phyloP scores from a whole-genome alignment of 768 basidiomycete species.

The Boletus speciosus region DNA sequence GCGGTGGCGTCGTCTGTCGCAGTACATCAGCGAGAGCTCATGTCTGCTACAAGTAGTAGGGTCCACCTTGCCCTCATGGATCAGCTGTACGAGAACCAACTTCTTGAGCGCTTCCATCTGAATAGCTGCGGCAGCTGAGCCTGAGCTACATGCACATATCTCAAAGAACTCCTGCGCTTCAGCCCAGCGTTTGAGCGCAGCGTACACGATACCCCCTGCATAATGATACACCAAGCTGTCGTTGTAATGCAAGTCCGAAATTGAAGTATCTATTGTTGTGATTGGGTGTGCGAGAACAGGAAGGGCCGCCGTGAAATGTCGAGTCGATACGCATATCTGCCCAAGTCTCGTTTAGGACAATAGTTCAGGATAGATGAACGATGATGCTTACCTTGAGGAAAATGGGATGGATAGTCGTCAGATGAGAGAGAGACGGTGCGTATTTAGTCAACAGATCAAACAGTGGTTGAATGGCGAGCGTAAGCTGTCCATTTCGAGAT shows the following conservation, averaged over 20 bases:
- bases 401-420: slow-evolving; percentile 68
- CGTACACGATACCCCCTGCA: slow-evolving; percentile 65
- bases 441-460: slow-evolving; percentile 60
- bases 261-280: slow-evolving; percentile 53
- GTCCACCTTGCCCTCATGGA: slow-evolving; percentile 67
- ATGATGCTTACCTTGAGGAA: slow-evolving; percentile 54
- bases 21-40: not conserved
- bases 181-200: slow-evolving; percentile 60
- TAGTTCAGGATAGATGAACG: not conserved
- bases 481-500: slow-evolving; percentile 34
- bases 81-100: slow-evolving; percentile 71
- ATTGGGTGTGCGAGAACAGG: slow-evolving; percentile 63
- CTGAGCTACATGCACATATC: slow-evolving; percentile 67
- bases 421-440: slow-evolving; percentile 49
- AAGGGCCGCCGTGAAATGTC: slow-evolving; percentile 53
- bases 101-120: slow-evolving; percentile 90
- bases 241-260: slow-evolving; percentile 69
- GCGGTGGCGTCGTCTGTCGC: slow-evolving; percentile 42
- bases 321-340: slow-evolving; percentile 56
- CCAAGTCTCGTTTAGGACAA: not conserved
- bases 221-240: slow-evolving; percentile 88
- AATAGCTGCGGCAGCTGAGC: slow-evolving; percentile 54
- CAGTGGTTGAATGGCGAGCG: slow-evolving; percentile 55
- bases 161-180: slow-evolving; percentile 79
- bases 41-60: not conserved